These are phyloP conservation scores for Schwanniomyces vanrijiae DNA, from an alignment of 805 yeast genomes.

Conservation along the genomic window DNA sequence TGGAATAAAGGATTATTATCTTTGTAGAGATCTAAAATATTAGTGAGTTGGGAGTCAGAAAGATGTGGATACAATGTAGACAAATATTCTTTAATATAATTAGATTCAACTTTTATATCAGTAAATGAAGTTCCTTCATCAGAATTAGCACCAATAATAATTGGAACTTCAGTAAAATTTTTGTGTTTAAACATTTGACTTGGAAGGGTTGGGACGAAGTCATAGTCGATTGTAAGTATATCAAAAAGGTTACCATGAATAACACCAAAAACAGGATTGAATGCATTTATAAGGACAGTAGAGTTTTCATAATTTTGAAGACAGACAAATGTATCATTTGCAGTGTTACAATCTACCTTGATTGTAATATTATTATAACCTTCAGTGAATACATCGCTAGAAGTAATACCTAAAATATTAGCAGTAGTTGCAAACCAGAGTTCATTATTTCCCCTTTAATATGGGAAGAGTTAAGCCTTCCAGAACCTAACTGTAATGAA, in stretches of 20 bases:
- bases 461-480: not conserved
- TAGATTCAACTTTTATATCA: not conserved
- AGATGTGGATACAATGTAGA: not conserved
- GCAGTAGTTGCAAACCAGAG: not conserved
- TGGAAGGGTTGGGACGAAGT: conserved; percentile 1
- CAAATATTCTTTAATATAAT: not conserved
- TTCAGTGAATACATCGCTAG: not conserved
- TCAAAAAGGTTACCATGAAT: not conserved
- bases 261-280: not conserved
- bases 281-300: not conserved
- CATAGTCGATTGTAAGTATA: not conserved
- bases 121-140: conserved; percentile 3
- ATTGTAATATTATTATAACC: not conserved
- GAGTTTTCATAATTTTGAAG: not conserved
- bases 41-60: not conserved
- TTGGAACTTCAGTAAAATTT: conserved; percentile 2
- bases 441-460: conserved; percentile 4
- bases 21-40: not conserved
- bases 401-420: not conserved
- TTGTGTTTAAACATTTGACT: not conserved
- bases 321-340: not conserved
- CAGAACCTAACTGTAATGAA: conserved; percentile 1
- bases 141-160: conserved; percentile 4
- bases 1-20: not conserved
- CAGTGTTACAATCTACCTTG: not conserved